Evolutionary conservation across 2,329 filamentous ascomycete genomes (phyloP).

Genomic region (Microsporum audouinii): DNA sequence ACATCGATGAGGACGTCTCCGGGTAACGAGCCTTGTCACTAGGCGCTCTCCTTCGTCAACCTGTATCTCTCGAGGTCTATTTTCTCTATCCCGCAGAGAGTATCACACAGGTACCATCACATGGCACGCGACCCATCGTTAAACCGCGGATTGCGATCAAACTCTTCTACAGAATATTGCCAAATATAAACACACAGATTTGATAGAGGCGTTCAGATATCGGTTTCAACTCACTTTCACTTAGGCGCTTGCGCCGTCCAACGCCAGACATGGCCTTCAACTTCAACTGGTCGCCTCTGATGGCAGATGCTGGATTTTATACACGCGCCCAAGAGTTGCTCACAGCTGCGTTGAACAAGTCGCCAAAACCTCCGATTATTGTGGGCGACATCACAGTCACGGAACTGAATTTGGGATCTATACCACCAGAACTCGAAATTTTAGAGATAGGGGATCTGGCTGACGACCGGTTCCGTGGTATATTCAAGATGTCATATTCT

Average conservation of each 20-base stretch:
- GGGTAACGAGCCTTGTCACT: neutral
- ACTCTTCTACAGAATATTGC: neutral
- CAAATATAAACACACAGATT: neutral
- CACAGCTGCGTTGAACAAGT: constrained; percentile 92
- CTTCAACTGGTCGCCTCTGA: constrained; percentile 99
- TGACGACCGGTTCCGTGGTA: constrained; percentile 91
- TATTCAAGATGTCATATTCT: constrained; percentile 98
- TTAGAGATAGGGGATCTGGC: constrained; percentile 95
- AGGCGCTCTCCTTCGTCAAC: neutral
- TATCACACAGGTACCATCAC: neutral
- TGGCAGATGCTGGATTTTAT: constrained; percentile 86
- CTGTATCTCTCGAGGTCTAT: neutral
- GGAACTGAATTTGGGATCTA: constrained; percentile 90
- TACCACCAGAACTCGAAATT: constrained; percentile 90
- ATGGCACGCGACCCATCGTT: constrained; percentile 2
- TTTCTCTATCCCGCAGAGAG: neutral
- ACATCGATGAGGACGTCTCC: neutral
- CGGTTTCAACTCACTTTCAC: neutral
- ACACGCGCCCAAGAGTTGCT: constrained; percentile 85
- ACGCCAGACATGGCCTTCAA: constrained; percentile 79
- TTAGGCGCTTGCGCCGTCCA: neutral
- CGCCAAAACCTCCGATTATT: constrained; percentile 94
- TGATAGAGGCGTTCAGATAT: neutral
- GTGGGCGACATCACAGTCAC: constrained; percentile 98
- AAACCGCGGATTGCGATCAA: neutral